A percentile compares a stretch with the other conserved stretches of the same genome.
phyloP scores from a whole-genome alignment of 202 grass and related monocot species.

The Eragrostis tef region DNA sequence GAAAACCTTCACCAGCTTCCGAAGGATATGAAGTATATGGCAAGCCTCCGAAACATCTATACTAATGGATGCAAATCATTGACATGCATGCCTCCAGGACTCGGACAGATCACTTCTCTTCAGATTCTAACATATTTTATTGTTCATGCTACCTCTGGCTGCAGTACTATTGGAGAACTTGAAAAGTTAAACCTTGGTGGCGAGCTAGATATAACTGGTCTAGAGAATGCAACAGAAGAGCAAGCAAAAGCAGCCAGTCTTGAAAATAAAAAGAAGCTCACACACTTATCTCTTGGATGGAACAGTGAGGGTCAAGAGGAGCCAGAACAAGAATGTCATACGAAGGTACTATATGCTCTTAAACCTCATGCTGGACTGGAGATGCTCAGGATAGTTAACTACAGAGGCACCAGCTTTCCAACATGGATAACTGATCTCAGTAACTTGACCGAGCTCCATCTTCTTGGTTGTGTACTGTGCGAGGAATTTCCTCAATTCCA shows the following conservation, averaged over 20 bases:
- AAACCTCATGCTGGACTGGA: conserved; percentile 13
- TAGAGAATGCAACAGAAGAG: conserved; percentile 26
- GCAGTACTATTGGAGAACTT: conserved; percentile 35
- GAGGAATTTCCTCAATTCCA: conserved; percentile 25
- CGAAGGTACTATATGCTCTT: conserved; percentile 45
- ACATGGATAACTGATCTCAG: conserved; percentile 33
- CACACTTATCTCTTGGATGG: conserved; percentile 4
- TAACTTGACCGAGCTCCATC: conserved; percentile 36
- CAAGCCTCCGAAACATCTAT: conserved; percentile 49
- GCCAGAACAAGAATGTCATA: neutral
- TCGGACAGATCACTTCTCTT: conserved; percentile 47
- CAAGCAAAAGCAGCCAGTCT: neutral
- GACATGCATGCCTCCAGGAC: conserved; percentile 31
- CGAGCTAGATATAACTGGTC: neutral
- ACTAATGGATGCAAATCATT: neutral
- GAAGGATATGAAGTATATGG: conserved; percentile 46
- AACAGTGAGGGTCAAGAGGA: neutral
- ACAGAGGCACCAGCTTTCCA: neutral
- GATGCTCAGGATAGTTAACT: neutral
- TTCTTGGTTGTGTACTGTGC: conserved; percentile 3
- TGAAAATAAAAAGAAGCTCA: conserved; percentile 34
- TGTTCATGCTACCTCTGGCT: neutral
- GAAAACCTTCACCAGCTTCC: rapidly evolving
- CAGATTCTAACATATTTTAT: conserved; percentile 52
- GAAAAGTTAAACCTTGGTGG: conserved; percentile 39